Percentiles rank a stretch among this genome's conserved stretches.
phyloP scores from a whole-genome alignment of 2,329 filamentous ascomycete species.

The Talaromyces pinophilus region DNA sequence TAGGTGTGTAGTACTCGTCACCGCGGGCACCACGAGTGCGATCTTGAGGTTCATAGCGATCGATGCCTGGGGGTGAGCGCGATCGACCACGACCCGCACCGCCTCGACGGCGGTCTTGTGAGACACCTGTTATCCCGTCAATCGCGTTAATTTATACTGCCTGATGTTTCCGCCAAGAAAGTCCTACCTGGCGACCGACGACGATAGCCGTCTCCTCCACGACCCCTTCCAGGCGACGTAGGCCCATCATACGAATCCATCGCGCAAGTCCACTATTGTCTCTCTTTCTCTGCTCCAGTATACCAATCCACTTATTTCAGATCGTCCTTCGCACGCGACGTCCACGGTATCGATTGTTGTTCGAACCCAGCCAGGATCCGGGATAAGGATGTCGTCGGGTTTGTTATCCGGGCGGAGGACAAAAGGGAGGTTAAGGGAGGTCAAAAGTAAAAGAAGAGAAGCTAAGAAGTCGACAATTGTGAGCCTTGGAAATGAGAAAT shows the following conservation, averaged over 20 bases:
- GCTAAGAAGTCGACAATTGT: constrained; percentile 41
- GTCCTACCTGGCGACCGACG: constrained; percentile 51
- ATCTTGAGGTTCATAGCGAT: constrained; percentile 63
- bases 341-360: background rate
- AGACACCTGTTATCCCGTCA: constrained; percentile 25
- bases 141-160: background rate
- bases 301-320: background rate
- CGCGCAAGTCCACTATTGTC: constrained; percentile 1
- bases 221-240: constrained; percentile 46
- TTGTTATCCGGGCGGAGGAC: constrained; percentile 7
- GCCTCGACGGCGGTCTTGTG: constrained; percentile 46
- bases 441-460: constrained; percentile 2
- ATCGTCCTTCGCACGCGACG: background rate
- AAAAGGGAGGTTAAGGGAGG: background rate
- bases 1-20: constrained; percentile 58
- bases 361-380: background rate
- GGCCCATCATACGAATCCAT: constrained; percentile 54
- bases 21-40: constrained; percentile 48
- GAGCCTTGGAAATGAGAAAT: constrained; percentile 37
- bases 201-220: constrained; percentile 48
- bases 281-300: background rate
- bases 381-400: background rate
- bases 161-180: no score
- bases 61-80: constrained; percentile 62
- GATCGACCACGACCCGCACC: constrained; percentile 52